Evolutionary conservation across 2,329 filamentous ascomycete genomes (phyloP).

Genomic region (Neonectria coccinea): DNA sequence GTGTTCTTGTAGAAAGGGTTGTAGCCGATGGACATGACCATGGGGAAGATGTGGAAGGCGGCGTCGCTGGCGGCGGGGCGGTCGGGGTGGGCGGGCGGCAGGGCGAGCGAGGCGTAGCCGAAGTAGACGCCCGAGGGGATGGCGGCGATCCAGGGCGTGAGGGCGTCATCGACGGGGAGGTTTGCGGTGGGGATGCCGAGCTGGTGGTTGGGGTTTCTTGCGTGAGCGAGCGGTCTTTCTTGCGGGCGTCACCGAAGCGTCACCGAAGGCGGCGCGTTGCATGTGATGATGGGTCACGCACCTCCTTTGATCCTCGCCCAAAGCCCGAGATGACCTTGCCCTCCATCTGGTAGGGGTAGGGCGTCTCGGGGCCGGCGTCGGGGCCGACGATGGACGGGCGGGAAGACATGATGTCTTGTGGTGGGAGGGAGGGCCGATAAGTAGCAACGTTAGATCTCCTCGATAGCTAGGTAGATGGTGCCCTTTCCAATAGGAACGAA

Average conservation of each 20-base stretch:
- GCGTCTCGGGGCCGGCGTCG: slow-evolving; percentile 77
- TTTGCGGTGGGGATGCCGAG: slow-evolving; percentile 98
- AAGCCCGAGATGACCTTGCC: slow-evolving; percentile 94
- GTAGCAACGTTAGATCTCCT: neutral
- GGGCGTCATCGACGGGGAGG: slow-evolving; percentile 76
- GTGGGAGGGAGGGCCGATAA: no score
- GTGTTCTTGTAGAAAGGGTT: slow-evolving; percentile 98
- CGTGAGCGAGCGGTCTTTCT: slow-evolving; percentile 3
- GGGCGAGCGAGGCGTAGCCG: slow-evolving; percentile 83
- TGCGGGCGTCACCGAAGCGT: neutral
- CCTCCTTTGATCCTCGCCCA: slow-evolving; percentile 92
- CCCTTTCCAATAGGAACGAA: neutral
- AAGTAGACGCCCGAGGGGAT: slow-evolving; percentile 90
- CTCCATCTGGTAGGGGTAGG: slow-evolving; percentile 85
- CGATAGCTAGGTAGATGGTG: neutral
- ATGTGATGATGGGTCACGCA: slow-evolving; percentile 48
- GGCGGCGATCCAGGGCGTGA: slow-evolving; percentile 70
- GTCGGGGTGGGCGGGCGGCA: slow-evolving; percentile 63
- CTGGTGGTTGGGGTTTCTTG: slow-evolving; percentile 55
- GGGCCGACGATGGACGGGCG: slow-evolving; percentile 80
- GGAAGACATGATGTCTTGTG: slow-evolving; percentile 43
- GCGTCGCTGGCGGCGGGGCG: slow-evolving; percentile 41
- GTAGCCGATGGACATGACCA: slow-evolving; percentile 95
- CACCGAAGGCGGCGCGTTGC: neutral
- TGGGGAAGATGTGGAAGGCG: slow-evolving; percentile 72